Percentiles rank a stretch among this genome's conserved stretches.
These are phyloP conservation scores for Baudoinia panamericana DNA, from an alignment of 495 filamentous ascomycete species.

Conservation along the genomic window DNA sequence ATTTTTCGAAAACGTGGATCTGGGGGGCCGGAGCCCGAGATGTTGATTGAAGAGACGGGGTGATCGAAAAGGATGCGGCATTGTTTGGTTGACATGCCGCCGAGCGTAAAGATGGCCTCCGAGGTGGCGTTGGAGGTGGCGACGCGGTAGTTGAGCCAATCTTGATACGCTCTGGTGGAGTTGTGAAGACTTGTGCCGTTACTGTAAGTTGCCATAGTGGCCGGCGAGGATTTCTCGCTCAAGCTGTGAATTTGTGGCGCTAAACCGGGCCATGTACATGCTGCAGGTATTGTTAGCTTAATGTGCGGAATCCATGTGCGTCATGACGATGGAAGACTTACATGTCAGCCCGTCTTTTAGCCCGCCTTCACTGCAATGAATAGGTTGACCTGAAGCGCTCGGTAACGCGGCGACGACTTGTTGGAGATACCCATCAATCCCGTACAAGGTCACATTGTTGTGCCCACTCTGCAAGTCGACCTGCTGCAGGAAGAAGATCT, in stretches of 20 bases:
- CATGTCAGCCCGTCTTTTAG: constrained; percentile 6
- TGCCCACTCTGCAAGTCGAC: constrained; percentile 62
- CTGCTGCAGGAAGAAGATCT: constrained; percentile 73
- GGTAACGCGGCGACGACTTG: constrained; percentile 55
- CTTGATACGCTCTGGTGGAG: background rate
- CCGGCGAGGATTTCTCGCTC: constrained; percentile 27
- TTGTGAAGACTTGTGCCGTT: background rate
- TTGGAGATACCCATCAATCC: constrained; percentile 57
- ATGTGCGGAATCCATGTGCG: too few relatives aligned
- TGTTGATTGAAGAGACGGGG: constrained; percentile 47
- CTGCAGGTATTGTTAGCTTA: too few relatives aligned
- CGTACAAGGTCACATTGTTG: constrained; percentile 56
- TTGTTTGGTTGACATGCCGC: constrained; percentile 52
- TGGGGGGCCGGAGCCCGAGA: constrained; percentile 39
- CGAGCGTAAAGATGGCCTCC: constrained; percentile 47
- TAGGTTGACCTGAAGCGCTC: constrained; percentile 47
- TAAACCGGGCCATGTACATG: constrained; percentile 60
- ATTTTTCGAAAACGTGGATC: constrained; percentile 45
- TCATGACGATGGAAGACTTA: too few relatives aligned
- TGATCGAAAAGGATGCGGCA: constrained; percentile 54
- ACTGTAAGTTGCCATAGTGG: background rate
- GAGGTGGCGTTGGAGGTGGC: constrained; percentile 30
- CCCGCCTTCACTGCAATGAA: constrained; percentile 37
- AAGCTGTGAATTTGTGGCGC: constrained; percentile 50
- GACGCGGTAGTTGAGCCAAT: constrained; percentile 43